phyloP scores from a whole-genome alignment of 2,329 filamentous ascomycete species.

The Fusarium sp. region DNA sequence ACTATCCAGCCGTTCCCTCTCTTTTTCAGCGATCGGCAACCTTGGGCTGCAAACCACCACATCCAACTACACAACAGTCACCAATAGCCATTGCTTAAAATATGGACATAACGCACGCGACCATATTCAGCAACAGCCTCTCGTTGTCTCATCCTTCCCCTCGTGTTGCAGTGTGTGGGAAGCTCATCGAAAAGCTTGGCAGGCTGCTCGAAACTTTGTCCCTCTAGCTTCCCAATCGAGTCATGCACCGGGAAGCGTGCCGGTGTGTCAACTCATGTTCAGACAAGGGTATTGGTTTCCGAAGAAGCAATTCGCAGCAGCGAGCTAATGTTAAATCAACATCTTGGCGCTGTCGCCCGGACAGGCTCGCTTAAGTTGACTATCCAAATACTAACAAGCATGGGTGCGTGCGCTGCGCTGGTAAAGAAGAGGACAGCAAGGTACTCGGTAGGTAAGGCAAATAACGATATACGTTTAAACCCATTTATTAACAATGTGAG shows the following conservation, averaged over 20 bases:
- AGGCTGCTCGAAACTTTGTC: slow-evolving; percentile 8
- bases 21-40: slow-evolving; percentile 6
- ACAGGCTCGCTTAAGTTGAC: background rate
- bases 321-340: background rate
- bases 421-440: background rate
- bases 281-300: slow-evolving; percentile 8
- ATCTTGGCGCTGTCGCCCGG: slow-evolving; percentile 1
- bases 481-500: slow-evolving; percentile 22
- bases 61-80: background rate
- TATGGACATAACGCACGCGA: slow-evolving; percentile 26
- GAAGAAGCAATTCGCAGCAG: background rate
- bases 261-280: background rate
- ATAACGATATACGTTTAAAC: slow-evolving; percentile 5
- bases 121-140: slow-evolving; percentile 22
- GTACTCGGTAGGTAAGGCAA: no score
- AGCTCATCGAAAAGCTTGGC: slow-evolving; percentile 25
- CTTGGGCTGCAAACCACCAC: slow-evolving; percentile 9
- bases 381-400: background rate
- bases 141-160: slow-evolving; percentile 8
- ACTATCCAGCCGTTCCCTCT: slow-evolving; percentile 2
- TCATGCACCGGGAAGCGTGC: slow-evolving; percentile 18
- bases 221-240: background rate
- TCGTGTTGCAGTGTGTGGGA: slow-evolving; percentile 17
- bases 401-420: background rate
- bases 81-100: slow-evolving; percentile 5